Evolutionary conservation across 2,329 filamentous ascomycete species (phyloP), one percentile per base, ranked within the genome.

Genomic region (Fusarium scirpi): DNA sequence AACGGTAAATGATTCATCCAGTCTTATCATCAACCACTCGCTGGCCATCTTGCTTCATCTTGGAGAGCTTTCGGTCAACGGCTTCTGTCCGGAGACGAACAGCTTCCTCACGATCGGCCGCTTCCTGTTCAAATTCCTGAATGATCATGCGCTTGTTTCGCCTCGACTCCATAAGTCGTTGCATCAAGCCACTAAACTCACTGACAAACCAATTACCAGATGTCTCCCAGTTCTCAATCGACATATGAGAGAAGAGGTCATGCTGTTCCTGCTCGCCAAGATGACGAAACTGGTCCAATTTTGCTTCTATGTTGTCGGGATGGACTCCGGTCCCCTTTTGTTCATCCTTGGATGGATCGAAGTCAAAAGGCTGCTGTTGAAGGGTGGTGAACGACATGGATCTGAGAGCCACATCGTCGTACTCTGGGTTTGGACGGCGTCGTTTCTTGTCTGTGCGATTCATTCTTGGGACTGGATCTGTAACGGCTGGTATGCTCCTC

Each of bases 171-270:
- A 82, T 83, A 66, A 89, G 76, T 55, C 78, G 80, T 64, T 81
- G 78, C 76, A 88, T 82, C 44, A 89, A 78, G 5, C 80, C 79
- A 10, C 82, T 78, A 65, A 90, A 89, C 65, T 84, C 85, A 45
- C 83, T 82, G 24, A 88, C 79, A 59, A 90, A 88, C 87, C 87
- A 90, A 68, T 89, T 86, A 8, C 87, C 87, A 2, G 86, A 83
- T 16, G 83, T 80, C 70, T 90, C 87, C 87, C 87, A 90, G 56
- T 89, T 87, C 18, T 82, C 79, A 16, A 89, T 80, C 2, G 84
- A 78, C 82, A 89, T 85, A 55, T 82, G 81, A 5, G 80, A 82
- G 72, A 89, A 89, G 57, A 89, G 85, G 1, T 81, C 76, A 32
- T 79, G 80, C 71, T 87, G 85, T 51, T 86, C 83, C 32, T 76